Evolutionary conservation across 2,329 filamentous ascomycete genomes (phyloP).

Genomic region (Cladophialophora carrionii): DNA sequence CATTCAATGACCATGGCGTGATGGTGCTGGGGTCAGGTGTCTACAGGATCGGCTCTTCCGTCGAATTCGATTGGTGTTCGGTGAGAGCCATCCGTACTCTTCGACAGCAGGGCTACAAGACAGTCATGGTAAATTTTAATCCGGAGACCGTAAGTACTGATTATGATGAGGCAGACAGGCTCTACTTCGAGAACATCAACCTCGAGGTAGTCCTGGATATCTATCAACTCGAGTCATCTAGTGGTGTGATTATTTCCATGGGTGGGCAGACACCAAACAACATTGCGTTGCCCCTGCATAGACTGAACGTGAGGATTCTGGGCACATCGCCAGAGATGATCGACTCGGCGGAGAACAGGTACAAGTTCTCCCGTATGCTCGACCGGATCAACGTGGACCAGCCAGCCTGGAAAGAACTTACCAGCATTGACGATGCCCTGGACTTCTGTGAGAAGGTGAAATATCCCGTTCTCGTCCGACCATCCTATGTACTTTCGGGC

Average conservation of each 20-base stretch:
- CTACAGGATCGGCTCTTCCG: conserved; percentile 94
- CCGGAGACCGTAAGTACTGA: conserved; percentile 89
- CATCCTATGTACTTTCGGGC: conserved; percentile 94
- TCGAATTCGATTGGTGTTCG: conserved; percentile 99
- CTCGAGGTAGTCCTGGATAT: conserved; percentile 90
- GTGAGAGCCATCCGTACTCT: conserved; percentile 91
- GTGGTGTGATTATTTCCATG: conserved; percentile 90
- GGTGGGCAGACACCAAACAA: conserved; percentile 98
- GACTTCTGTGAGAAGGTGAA: conserved; percentile 84
- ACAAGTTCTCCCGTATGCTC: conserved; percentile 98
- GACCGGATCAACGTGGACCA: conserved; percentile 94
- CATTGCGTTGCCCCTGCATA: conserved; percentile 86
- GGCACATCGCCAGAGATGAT: conserved; percentile 99
- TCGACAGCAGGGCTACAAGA: conserved; percentile 82
- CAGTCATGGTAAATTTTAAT: conserved; percentile 89
- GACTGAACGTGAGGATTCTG: conserved; percentile 86
- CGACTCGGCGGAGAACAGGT: conserved; percentile 93
- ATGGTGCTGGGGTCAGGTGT: conserved; percentile 97
- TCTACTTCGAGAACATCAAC: conserved; percentile 97
- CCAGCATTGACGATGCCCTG: conserved; percentile 87
- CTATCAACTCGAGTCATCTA: conserved; percentile 81
- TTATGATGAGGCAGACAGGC: conserved; percentile 88
- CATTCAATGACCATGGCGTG: conserved; percentile 84
- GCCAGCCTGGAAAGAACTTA: conserved; percentile 96
- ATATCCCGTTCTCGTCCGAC: conserved; percentile 92